Percentiles rank a stretch among this genome's conserved stretches.
Conservation (phyloP, 1,284 basidiomycete species). For the Uromyces viciae-fabae region DNA sequence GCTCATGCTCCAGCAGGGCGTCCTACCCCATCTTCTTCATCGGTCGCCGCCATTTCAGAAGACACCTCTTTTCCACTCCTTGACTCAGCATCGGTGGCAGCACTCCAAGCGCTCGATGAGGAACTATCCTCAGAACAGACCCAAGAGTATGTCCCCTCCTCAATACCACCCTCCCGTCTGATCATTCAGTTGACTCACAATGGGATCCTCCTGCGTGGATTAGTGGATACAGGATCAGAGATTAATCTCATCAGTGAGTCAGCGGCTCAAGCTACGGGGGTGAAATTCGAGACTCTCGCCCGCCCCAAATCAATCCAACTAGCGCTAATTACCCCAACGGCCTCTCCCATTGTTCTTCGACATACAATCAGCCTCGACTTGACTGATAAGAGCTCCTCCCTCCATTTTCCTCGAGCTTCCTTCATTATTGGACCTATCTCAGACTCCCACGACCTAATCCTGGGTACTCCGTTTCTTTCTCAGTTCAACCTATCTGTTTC, state of each 20-base stretch:
- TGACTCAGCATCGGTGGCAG: neutral
- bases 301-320: neutral
- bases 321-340: neutral
- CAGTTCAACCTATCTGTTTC: neutral
- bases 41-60: neutral
- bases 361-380: neutral
- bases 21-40: neutral
- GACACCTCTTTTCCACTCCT: neutral
- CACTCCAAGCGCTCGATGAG: neutral
- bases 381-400: neutral
- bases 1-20: neutral
- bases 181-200: neutral
- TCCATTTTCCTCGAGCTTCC: neutral
- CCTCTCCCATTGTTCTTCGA: neutral
- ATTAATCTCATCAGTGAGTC: neutral
- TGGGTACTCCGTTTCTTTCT: slow-evolving; percentile 2
- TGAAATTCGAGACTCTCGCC: neutral
- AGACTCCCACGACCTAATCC: neutral
- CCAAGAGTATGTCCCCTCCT: neutral
- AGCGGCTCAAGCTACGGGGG: neutral
- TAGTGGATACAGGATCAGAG: slow-evolving; percentile 6
- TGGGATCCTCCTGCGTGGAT: neutral
- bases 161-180: neutral
- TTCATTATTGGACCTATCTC: slow-evolving; percentile 4
- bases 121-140: neutral